Evolutionary conservation across 192 early-diverging fungal genomes (phyloP), one percentile per base, ranked within the genome.

Genomic region (Umbelopsis sp.): DNA sequence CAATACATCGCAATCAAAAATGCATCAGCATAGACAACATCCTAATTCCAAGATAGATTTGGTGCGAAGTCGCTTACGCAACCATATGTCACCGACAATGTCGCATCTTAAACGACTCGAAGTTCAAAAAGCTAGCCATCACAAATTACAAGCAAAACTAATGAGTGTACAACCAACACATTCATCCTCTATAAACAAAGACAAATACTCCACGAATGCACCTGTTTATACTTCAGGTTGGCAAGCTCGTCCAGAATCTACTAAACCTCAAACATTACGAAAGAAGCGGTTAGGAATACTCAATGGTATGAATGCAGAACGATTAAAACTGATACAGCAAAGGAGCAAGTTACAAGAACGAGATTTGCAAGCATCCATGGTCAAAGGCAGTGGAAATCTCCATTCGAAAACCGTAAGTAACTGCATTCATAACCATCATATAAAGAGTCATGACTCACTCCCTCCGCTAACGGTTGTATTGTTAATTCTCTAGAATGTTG

Each of bases 251-350:
- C 4, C 26, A 4, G 56, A 62, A 17, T 14, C 11, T 8, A 5
- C 26, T 0, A 62, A 34, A 17, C 31, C 17, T 29, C 56, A 62
- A 62, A 17, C 26, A 32, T 10, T 26, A 17, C 24, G 56, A 62
- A 62, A 62, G 29, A 62, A 62, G 31, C 26, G 56, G 34, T 20
- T 62, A 32, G 56, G 56, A 32, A 62, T 62, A 62, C 56, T 62
- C 2, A 62, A 62, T 32, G 56, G 56, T 34, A 62, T 29, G 26
- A 62, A 62, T 31, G 56, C 56, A 7, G 56, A 62, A 32, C 56
- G 56, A 2, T 32, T 62, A 31, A 62, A 62, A 31, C 26, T 62
- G 17, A 26, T 62, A 12, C 56, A 62, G 56, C 56, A 62, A 20
- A 22, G 56, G 17, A 62, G 56, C 16, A 29, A 17, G 31, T 16